Percentiles rank a stretch among this genome's conserved stretches.
Evolutionary conservation across 2,329 filamentous ascomycete genomes (phyloP).

Genomic region (Paecilomyces formosus): DNA sequence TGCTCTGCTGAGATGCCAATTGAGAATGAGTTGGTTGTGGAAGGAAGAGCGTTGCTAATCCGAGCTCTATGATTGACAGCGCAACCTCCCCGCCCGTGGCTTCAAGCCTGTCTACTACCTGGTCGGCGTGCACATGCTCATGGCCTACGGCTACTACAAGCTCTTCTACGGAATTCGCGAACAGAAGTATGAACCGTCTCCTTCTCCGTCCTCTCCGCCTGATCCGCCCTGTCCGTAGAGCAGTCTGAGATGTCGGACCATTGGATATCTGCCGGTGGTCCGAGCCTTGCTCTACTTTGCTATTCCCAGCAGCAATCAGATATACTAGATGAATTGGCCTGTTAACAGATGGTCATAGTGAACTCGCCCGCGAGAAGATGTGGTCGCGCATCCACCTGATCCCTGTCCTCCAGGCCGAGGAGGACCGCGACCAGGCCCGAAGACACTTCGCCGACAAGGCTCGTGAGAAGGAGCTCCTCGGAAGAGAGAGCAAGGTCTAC

Average conservation of each 20-base stretch:
- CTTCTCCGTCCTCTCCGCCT: neutral
- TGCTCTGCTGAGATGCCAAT: neutral
- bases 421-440: constrained; percentile 90
- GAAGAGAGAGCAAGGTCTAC: constrained; percentile 77
- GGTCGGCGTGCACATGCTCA: constrained; percentile 65
- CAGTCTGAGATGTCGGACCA: neutral
- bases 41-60: constrained; percentile 2
- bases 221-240: neutral
- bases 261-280: constrained; percentile 1
- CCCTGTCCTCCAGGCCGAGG: constrained; percentile 88
- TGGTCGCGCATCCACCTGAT: constrained; percentile 95
- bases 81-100: constrained; percentile 85
- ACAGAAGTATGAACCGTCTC: constrained; percentile 63
- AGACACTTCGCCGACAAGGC: constrained; percentile 78
- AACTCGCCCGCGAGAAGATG: constrained; percentile 94
- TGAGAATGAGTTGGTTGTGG: neutral
- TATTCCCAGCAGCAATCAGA: neutral
- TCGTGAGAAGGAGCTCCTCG: constrained; percentile 83
- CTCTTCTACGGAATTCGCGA: constrained; percentile 76
- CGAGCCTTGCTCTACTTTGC: neutral
- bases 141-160: constrained; percentile 88
- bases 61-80: constrained; percentile 41
- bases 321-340: neutral
- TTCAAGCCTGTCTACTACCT: constrained; percentile 80
- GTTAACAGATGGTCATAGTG: constrained; percentile 47